Evolutionary conservation across 2,329 filamentous ascomycete genomes (phyloP), one percentile per base, ranked within the genome.

Genomic region (Harringtonia aguacate): DNA sequence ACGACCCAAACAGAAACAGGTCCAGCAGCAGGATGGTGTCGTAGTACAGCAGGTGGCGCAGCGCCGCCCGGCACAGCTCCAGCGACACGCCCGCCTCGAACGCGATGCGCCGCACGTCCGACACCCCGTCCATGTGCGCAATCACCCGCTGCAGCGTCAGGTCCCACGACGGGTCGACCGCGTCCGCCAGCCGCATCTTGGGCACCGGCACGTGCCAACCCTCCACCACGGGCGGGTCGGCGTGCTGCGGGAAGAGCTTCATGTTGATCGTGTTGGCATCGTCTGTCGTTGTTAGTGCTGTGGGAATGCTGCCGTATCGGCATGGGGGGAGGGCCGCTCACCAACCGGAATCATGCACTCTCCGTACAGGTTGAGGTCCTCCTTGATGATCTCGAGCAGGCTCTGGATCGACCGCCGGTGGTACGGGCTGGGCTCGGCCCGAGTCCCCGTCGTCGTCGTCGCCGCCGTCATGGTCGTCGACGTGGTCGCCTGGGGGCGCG

Each of bases 301-400:
- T 34, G 30, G 28, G 28, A 37, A 7, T 29, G 12, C n/a, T n/a
- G n/a, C n/a, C n/a, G n/a, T n/a, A 35, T 39, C 29, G 27, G 39
- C 12, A 36, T 20, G 45, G 44, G 24, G 38, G 29, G 35, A 48
- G 10, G 27, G 14, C 34, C 15, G 68, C 76, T 50, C 66, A 89
- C 86, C 86, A 50, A 95, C 90, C 0, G 89, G 89, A 56, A 95
- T 95, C 89, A 95, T 95, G 71, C 89, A 95, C 67, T 98, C 92
- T 58, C 86, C 89, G 58, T 95, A 98, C 55, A 94, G 94, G 58
- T 97, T 95, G 53, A 98, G 60, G 59, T 98, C 89, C 64, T 95
- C 79, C 58, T 81, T 81, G 46, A 84, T 73, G 48, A 84, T 83
- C 63, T 84, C 88, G 53, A 97, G 72, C 52, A 98, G 65, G 52